Percentiles rank a stretch among this genome's conserved stretches.
Evolutionary conservation across 139 green algal species (phyloP).

Genomic region (Parachlorella kessleri): DNA sequence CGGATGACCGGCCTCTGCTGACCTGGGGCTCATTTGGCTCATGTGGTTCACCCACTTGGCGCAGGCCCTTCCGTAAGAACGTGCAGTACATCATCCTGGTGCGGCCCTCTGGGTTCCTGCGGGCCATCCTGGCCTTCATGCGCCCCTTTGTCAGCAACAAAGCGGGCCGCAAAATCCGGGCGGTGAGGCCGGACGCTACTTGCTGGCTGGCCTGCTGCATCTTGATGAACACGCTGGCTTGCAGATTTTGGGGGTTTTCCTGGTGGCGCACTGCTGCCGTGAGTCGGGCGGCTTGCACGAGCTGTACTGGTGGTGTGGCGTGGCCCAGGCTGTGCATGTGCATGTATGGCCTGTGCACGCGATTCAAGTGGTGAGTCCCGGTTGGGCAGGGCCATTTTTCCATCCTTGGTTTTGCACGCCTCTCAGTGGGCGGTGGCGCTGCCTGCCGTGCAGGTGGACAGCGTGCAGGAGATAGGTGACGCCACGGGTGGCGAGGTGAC

Average conservation of each 20-base stretch:
- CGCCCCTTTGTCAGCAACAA: slow-evolving; percentile 72
- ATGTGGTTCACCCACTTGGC: neutral
- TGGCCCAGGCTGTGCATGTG: neutral
- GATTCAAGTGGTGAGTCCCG: neutral
- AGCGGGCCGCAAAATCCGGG: slow-evolving; percentile 67
- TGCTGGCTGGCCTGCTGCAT: neutral
- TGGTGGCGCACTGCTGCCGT: neutral
- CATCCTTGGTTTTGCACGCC: neutral
- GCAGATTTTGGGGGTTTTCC: neutral
- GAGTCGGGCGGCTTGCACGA: neutral
- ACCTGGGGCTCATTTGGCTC: no score
- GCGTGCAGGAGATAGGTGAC: slow-evolving; percentile 53
- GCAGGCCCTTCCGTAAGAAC: slow-evolving; percentile 75
- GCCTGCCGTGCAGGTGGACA: slow-evolving; percentile 48
- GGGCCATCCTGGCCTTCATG: slow-evolving; percentile 59
- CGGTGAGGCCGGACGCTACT: slow-evolving; percentile 29
- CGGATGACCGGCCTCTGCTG: no score
- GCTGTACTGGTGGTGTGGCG: neutral
- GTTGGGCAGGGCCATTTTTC: no score
- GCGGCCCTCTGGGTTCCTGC: slow-evolving; percentile 59
- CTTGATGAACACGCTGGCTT: neutral
- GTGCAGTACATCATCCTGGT: slow-evolving; percentile 81
- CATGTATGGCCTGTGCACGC: neutral
- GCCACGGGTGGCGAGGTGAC: slow-evolving; percentile 67
- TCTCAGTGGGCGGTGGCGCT: neutral